Evolutionary conservation across 805 yeast species (phyloP), one percentile per base, ranked within the genome.

Genomic region (Sporopachydermia lactativora): DNA sequence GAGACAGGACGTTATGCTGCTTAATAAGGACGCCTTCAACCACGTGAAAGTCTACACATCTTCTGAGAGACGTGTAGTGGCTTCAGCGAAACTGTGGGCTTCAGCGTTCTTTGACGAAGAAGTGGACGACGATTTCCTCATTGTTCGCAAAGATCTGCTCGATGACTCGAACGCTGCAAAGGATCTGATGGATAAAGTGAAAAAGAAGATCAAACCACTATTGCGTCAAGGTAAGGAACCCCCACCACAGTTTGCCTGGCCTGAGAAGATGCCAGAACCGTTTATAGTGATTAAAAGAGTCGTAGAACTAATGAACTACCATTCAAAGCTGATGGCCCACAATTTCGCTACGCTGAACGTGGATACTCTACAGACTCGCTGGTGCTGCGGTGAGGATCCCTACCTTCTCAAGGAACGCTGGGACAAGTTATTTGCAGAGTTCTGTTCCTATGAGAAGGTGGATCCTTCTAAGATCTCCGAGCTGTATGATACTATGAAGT

Each of bases 351-450:
- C 74, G 39, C 73, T 75, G 45, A 76, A 84, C 50, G 82, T 81
- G 15, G 64, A 70, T 19, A 58, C 61, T 3, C 75, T 86, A 62
- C 96, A 85, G 58, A 59, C 69, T 8, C 68, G 75, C 40, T 92
- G 99, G 99, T 92, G 99, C 55, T 88, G 97, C 60, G 88, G 86
- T 15, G 99, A 92, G 58, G 96, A 92, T 56, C 86, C 98, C 3
- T 64, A 70, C 44, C 61, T 92, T 45, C 89, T 92, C 63, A 78
- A 77, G 47, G 99, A 92, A 61, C 71, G 99, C 53, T 92, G 99
- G 99, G 96, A 88, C 52, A 92, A 92, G 56, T 65, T 92, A 39
- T 92, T 92, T 60, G 81, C 77, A 47, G 99, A 92, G 59, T 92
- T 92, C 61, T 75, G 77, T 16, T 75, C 82, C 38, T 92, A 88